A percentile compares a stretch with the other conserved stretches of the same genome.
These are phyloP conservation scores for Pyricularia sp. DNA, from an alignment of 2,329 filamentous ascomycete species.

Conservation along the genomic window DNA sequence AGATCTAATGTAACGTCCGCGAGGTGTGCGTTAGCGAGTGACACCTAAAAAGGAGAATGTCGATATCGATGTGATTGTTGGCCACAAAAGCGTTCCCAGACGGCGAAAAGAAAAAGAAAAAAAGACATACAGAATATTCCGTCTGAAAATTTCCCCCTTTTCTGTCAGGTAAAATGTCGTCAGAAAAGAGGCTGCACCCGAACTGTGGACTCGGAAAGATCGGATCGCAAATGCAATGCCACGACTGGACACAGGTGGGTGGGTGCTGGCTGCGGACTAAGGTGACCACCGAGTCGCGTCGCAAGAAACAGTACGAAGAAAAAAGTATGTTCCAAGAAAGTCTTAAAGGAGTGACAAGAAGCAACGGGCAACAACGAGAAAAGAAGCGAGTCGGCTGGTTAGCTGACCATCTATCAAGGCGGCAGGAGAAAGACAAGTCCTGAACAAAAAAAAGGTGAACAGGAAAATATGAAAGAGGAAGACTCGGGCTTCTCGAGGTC, in stretches of 20 bases:
- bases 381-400: slow-evolving; percentile 15
- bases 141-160: not conserved
- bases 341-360: slow-evolving; percentile 33
- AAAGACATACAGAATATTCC: not conserved
- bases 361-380: slow-evolving; percentile 20
- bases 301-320: slow-evolving; percentile 1
- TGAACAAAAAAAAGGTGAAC: slow-evolving; percentile 1
- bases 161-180: not conserved
- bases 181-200: not conserved
- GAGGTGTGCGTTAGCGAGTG: not conserved
- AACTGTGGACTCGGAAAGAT: not conserved
- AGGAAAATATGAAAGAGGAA: slow-evolving; percentile 12
- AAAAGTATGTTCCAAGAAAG: slow-evolving; percentile 18
- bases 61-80: not conserved
- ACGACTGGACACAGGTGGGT: not conserved
- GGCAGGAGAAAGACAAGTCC: slow-evolving; percentile 13
- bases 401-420: slow-evolving; percentile 6
- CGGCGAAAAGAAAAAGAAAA: not conserved
- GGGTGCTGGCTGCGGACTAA: not conserved
- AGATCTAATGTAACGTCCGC: not conserved
- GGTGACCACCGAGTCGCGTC: slow-evolving; percentile 6
- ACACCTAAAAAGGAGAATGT: not conserved
- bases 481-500: slow-evolving; percentile 5
- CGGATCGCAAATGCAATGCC: not conserved
- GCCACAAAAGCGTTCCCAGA: not conserved